These are phyloP conservation scores for Flaveria trinervia DNA, from an alignment of 129 eudicot species.

Conservation along the genomic window DNA sequence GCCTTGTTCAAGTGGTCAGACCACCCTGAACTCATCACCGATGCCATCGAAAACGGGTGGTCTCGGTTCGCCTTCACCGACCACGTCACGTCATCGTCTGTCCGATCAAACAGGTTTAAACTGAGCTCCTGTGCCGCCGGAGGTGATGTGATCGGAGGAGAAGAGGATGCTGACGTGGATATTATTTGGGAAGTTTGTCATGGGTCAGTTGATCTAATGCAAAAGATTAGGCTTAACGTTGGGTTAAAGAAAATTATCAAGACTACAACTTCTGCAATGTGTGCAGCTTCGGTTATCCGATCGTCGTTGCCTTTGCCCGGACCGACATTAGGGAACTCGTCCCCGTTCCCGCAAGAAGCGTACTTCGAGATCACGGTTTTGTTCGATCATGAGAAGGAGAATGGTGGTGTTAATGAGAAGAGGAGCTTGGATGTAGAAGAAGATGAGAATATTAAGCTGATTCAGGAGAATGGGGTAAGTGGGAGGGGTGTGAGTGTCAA, in stretches of 20 bases:
- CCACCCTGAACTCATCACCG: constrained; percentile 75
- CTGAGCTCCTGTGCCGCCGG: constrained; percentile 45
- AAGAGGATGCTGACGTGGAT: constrained; percentile 45
- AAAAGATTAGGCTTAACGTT: constrained; percentile 48
- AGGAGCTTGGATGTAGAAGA: constrained; percentile 38
- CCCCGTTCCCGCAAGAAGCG: constrained; percentile 52
- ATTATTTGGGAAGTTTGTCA: constrained; percentile 78
- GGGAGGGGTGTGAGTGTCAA: constrained; percentile 32
- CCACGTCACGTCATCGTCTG: constrained; percentile 38
- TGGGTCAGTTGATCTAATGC: constrained; percentile 87
- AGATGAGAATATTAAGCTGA: constrained; percentile 58
- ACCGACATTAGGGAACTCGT: constrained; percentile 32
- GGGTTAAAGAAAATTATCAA: constrained; percentile 28
- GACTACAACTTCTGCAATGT: constrained; percentile 13
- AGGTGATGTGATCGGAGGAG: constrained; percentile 16
- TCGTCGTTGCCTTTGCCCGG: constrained; percentile 42
- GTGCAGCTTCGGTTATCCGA: constrained; percentile 15
- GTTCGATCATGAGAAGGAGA: constrained; percentile 12
- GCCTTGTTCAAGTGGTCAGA: constrained; percentile 70
- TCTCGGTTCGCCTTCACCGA: constrained; percentile 69
- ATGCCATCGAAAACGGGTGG: constrained; percentile 96
- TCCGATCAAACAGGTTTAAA: constrained; percentile 49
- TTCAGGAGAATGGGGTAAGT: constrained; percentile 41
- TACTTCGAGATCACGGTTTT: constrained; percentile 76
- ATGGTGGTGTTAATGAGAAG: not conserved